phyloP scores from a whole-genome alignment of 2,329 filamentous ascomycete genomes.

The Aspergillus versicolor region DNA sequence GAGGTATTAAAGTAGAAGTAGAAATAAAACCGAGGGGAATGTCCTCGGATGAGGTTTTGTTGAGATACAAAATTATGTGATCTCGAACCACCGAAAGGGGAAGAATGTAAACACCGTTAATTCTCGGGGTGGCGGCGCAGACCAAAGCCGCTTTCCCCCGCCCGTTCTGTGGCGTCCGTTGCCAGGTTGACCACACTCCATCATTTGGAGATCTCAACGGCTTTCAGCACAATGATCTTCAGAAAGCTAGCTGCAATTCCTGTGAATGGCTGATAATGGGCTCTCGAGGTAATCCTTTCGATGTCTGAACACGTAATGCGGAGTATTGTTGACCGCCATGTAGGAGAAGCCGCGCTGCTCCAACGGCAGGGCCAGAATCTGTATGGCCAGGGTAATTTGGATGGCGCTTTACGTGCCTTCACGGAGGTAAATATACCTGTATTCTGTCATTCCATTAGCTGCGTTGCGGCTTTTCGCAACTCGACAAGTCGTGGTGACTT shows the following conservation, averaged over 20 bases:
- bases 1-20: constrained; percentile 3
- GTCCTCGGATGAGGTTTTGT: constrained; percentile 5
- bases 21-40: constrained; percentile 5
- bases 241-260: neutral
- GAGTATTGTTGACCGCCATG: constrained; percentile 6
- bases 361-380: constrained; percentile 44
- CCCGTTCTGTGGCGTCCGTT: constrained; percentile 14
- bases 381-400: constrained; percentile 46
- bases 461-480: neutral
- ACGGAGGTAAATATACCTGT: constrained; percentile 31
- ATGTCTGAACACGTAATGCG: neutral
- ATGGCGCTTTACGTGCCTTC: constrained; percentile 44
- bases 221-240: neutral
- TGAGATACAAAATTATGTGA: constrained; percentile 8
- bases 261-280: constrained; percentile 12
- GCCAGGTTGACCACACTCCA: constrained; percentile 15
- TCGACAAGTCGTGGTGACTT: neutral
- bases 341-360: constrained; percentile 21
- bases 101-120: constrained; percentile 44
- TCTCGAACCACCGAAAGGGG: constrained; percentile 34
- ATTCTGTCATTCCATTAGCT: constrained; percentile 12
- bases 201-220: neutral
- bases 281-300: constrained; percentile 12
- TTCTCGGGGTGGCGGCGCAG: constrained; percentile 18
- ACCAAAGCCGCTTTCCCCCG: constrained; percentile 23